Evolutionary conservation across 306 rosid genomes (phyloP).

Genomic region (Prunus mume): DNA sequence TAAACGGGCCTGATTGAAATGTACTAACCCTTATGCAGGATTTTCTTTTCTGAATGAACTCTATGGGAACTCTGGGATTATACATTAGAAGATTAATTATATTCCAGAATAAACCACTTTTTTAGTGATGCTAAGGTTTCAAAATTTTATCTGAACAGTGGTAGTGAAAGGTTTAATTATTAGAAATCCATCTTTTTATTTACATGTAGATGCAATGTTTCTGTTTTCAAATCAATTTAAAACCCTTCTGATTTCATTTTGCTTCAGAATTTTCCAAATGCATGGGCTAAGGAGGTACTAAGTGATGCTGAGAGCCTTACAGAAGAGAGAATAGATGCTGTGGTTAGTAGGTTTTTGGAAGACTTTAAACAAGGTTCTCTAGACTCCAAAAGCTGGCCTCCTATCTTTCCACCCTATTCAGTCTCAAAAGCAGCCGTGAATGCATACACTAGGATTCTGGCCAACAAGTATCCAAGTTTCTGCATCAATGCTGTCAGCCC

Average conservation of each 20-base stretch:
- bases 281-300: constrained; percentile 23
- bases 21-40: too few species aligned
- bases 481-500: constrained; percentile 44
- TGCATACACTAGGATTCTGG: constrained; percentile 40
- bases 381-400: constrained; percentile 37
- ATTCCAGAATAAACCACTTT: too few species aligned
- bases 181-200: background rate
- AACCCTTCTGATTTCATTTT: background rate
- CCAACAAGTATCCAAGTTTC: constrained; percentile 29
- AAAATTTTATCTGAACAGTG: background rate
- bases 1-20: too few species aligned
- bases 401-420: constrained; percentile 7
- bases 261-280: constrained; percentile 29
- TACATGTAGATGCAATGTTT: background rate
- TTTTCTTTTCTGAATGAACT: too few species aligned
- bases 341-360: constrained; percentile 21
- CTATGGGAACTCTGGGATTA: too few species aligned
- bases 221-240: background rate
- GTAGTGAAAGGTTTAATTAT: background rate
- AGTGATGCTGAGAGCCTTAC: constrained; percentile 42
- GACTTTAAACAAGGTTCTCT: constrained; percentile 35
- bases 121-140: too few species aligned
- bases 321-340: constrained; percentile 38
- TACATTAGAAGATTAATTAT: too few species aligned
- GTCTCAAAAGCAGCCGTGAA: constrained; percentile 39